Conservation (phyloP, 352 stramenopile genomes). For the Pythium rhizo-oryzae region DNA sequence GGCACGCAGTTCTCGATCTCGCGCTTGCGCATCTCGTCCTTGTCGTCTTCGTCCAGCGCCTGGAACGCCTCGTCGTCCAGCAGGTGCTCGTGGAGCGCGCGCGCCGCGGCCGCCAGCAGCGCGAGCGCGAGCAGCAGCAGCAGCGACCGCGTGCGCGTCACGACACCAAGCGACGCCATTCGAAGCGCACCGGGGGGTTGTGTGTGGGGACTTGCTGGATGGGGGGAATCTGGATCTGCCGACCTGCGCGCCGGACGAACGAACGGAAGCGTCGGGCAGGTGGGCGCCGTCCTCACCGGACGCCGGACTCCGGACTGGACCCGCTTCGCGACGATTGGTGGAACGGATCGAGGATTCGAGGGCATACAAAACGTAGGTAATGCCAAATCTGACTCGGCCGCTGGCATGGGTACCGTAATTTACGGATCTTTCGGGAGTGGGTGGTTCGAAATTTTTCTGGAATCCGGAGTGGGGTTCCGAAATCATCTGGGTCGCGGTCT, state of each 20-base stretch:
- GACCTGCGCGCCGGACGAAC: neutral
- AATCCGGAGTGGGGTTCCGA: constrained; percentile 18
- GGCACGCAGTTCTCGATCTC: constrained; percentile 87
- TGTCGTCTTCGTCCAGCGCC: constrained; percentile 49
- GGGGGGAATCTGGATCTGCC: neutral
- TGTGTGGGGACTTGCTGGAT: no score
- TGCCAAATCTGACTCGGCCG: constrained; percentile 8
- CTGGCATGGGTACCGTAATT: constrained; percentile 3
- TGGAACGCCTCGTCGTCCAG: constrained; percentile 41
- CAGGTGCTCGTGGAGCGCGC: constrained; percentile 37
- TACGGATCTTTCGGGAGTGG: neutral
- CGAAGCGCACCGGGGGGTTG: neutral
- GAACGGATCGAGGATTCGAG: constrained; percentile 20
- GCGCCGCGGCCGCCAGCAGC: constrained; percentile 4
- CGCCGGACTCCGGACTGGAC: neutral
- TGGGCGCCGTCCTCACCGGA: neutral
- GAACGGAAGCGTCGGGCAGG: constrained; percentile 1
- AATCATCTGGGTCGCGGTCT: neutral
- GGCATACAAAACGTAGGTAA: constrained; percentile 21
- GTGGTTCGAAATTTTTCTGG: constrained; percentile 14
- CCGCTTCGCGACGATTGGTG: constrained; percentile 11
- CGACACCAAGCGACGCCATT: neutral
- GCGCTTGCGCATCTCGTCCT: constrained; percentile 71
- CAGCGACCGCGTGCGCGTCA: neutral
- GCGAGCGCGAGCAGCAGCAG: constrained; percentile 20